Conservation (phyloP, 2,329 filamentous ascomycete genomes). For the Aspergillus ustus region DNA sequence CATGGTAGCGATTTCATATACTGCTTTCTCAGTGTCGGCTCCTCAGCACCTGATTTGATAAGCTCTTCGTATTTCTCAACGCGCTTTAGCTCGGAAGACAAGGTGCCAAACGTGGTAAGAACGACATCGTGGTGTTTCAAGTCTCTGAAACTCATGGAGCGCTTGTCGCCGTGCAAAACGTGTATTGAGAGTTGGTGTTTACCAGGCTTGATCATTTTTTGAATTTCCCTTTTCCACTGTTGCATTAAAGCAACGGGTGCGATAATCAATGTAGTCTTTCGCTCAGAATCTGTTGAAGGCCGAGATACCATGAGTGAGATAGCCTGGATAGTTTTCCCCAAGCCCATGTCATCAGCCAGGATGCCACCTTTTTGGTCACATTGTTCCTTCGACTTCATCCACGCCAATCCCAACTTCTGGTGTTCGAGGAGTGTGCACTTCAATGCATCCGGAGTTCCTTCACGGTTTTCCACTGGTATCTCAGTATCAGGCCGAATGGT, state of each 20-base stretch:
- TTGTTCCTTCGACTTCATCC: conserved; percentile 76
- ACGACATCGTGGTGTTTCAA: conserved; percentile 74
- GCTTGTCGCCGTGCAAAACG: conserved; percentile 70
- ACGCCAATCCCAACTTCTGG: conserved; percentile 76
- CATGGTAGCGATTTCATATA: conserved; percentile 56
- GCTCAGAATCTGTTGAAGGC: conserved; percentile 61
- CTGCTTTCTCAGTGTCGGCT: conserved; percentile 15
- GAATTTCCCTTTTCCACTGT: conserved; percentile 84
- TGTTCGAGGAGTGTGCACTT: conserved; percentile 75
- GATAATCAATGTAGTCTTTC: conserved; percentile 79
- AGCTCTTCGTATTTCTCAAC: conserved; percentile 58
- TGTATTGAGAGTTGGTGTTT: conserved; percentile 65
- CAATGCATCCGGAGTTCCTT: conserved; percentile 72
- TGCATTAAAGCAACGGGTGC: conserved; percentile 78
- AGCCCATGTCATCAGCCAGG: conserved; percentile 79
- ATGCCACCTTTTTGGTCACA: conserved; percentile 76
- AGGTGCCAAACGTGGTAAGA: conserved; percentile 76
- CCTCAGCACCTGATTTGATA: conserved; percentile 51
- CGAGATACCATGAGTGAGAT: conserved; percentile 75
- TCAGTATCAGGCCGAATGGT: conserved; percentile 77
- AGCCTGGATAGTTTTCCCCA: conserved; percentile 84
- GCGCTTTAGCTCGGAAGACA: conserved; percentile 70
- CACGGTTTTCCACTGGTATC: conserved; percentile 63
- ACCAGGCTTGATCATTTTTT: conserved; percentile 65
- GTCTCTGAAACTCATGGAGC: conserved; percentile 59